phyloP scores from a whole-genome alignment of 371 early-diverging fungal genomes.

The Funneliformis caledonium region DNA sequence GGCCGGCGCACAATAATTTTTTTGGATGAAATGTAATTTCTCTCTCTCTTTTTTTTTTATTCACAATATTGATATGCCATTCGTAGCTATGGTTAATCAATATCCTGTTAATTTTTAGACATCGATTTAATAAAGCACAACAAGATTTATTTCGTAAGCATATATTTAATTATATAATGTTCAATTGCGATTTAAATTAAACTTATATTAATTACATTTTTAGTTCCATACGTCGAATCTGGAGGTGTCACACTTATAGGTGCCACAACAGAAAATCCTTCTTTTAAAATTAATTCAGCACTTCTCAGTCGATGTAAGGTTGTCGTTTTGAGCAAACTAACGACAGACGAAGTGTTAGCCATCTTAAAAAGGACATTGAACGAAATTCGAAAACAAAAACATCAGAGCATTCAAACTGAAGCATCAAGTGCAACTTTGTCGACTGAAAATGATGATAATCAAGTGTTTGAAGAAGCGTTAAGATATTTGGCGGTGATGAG shows the following conservation, averaged over 20 bases:
- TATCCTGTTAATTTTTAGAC: conserved; percentile 46
- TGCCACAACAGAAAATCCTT: conserved; percentile 89
- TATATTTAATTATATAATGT: background rate
- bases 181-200: background rate
- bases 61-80: background rate
- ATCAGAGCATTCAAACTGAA: conserved; percentile 45
- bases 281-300: conserved; percentile 83
- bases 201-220: background rate
- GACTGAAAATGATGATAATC: conserved; percentile 41
- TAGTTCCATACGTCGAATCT: conserved; percentile 75
- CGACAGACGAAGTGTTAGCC: conserved; percentile 56
- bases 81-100: background rate
- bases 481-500: conserved; percentile 62
- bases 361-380: conserved; percentile 52
- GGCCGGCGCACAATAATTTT: conserved; percentile 77
- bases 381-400: conserved; percentile 34
- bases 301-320: conserved; percentile 82
- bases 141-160: conserved; percentile 74
- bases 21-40: conserved; percentile 75
- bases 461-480: conserved; percentile 55
- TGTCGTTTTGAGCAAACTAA: conserved; percentile 72
- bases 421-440: conserved; percentile 46
- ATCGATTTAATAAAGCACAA: conserved; percentile 87
- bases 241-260: conserved; percentile 81
- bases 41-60: no score